Conservation (phyloP, 164 flowering plant species). For the Vitis amurensis region DNA sequence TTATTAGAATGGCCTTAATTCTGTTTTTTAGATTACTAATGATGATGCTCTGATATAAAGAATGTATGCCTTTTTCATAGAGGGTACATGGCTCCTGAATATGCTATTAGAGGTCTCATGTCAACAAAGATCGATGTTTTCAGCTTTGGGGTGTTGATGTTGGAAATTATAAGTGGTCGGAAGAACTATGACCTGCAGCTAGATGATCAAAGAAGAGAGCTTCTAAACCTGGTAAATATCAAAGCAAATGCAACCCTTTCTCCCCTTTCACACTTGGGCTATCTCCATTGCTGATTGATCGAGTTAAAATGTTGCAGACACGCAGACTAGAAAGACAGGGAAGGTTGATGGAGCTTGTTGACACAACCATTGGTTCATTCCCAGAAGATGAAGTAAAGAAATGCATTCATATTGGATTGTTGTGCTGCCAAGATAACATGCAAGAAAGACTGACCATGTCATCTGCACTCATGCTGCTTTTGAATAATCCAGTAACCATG, state of each 20-base stretch:
- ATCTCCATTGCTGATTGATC: too few species aligned
- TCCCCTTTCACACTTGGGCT: background rate
- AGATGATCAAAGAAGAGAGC: slow-evolving; percentile 3
- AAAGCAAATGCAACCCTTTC: background rate
- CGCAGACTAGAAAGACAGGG: slow-evolving; percentile 8
- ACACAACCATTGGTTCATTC: slow-evolving; percentile 9
- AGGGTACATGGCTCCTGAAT: slow-evolving; percentile 14
- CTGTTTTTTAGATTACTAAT: background rate
- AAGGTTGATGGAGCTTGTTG: slow-evolving; percentile 5
- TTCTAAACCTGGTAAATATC: slow-evolving; percentile 5
- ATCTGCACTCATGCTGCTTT: background rate
- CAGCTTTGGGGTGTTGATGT: slow-evolving; percentile 13
- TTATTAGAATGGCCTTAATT: background rate
- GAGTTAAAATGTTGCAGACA: slow-evolving; percentile 2
- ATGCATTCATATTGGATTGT: too few species aligned
- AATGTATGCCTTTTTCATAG: background rate
- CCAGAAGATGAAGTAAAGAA: slow-evolving; percentile 8
- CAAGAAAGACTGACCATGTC: slow-evolving; percentile 1
- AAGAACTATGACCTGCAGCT: slow-evolving; percentile 8
- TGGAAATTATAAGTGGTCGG: slow-evolving; percentile 14
- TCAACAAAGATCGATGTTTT: slow-evolving; percentile 6
- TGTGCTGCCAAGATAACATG: too few species aligned
- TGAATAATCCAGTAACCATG: background rate
- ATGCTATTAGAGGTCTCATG: slow-evolving; percentile 3
- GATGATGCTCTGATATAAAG: background rate